Percentiles rank a stretch among this genome's conserved stretches.
These are phyloP conservation scores for Coniferiporia weirii DNA, from an alignment of 1,284 basidiomycete genomes.

Conservation along the genomic window DNA sequence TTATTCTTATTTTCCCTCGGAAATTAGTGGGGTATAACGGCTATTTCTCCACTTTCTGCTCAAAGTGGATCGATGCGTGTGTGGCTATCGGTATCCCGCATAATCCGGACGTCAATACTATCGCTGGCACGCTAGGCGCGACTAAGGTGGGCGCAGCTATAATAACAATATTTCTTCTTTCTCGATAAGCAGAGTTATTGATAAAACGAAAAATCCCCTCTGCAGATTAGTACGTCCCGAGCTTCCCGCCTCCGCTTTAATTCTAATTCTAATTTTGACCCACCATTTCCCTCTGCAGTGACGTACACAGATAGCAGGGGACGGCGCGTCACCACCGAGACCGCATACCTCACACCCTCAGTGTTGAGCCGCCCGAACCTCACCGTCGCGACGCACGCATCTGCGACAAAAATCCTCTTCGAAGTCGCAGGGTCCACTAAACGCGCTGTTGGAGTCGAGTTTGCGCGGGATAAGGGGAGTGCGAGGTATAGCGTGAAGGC, in stretches of 20 bases:
- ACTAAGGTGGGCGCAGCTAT: constrained; percentile 20
- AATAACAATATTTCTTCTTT: neutral
- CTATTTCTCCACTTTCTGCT: constrained; percentile 8
- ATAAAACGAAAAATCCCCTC: neutral
- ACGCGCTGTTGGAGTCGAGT: constrained; percentile 25
- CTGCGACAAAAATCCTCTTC: constrained; percentile 24
- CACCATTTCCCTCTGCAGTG: constrained; percentile 7
- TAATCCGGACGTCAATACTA: constrained; percentile 20
- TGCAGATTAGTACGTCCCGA: constrained; percentile 18
- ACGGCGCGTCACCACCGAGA: constrained; percentile 22
- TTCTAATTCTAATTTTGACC: constrained; percentile 1
- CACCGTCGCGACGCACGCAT: constrained; percentile 21
- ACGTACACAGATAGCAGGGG: constrained; percentile 20
- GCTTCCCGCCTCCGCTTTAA: neutral
- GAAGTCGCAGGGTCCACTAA: constrained; percentile 15
- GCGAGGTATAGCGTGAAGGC: constrained; percentile 20
- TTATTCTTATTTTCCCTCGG: too few relatives aligned
- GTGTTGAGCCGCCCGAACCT: constrained; percentile 26
- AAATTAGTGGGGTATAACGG: constrained; percentile 17
- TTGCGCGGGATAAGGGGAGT: constrained; percentile 16
- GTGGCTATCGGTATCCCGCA: constrained; percentile 18
- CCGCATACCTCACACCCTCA: constrained; percentile 25
- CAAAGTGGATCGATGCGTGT: constrained; percentile 19
- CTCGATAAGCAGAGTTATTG: neutral
- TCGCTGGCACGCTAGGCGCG: constrained; percentile 19